Conservation (phyloP, 305 asterid species). For the Striga hermonthica region DNA sequence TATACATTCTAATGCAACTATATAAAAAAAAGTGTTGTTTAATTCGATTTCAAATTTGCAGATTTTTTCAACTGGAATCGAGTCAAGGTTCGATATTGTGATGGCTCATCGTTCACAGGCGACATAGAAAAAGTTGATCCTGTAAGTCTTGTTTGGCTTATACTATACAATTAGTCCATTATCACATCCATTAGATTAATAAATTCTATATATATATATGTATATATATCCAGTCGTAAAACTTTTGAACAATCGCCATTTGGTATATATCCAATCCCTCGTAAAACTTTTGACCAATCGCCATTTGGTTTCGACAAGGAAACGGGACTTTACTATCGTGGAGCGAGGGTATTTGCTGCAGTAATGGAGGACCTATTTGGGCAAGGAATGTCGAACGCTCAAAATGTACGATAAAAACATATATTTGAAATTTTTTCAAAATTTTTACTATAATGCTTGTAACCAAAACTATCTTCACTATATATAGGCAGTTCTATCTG, state of each 20-base stretch:
- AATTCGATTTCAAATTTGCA: constrained; percentile 29
- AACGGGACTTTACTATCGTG: constrained; percentile 66
- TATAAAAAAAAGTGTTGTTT: background rate
- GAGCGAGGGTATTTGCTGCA: constrained; percentile 61
- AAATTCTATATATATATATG: too few species aligned
- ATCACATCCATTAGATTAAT: too few species aligned
- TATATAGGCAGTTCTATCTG: constrained; percentile 55
- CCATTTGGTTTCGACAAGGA: constrained; percentile 36
- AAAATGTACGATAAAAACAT: constrained; percentile 39
- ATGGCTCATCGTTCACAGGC: constrained; percentile 92
- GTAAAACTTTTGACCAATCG: constrained; percentile 13
- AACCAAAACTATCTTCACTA: background rate
- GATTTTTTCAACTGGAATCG: constrained; percentile 94
- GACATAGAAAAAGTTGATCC: constrained; percentile 79
- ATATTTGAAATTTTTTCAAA: background rate
- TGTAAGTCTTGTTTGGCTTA: constrained; percentile 39
- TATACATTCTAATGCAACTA: background rate
- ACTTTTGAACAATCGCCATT: constrained; percentile 17
- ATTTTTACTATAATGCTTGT: background rate
- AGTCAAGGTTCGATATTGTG: constrained; percentile 82
- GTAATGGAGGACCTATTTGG: constrained; percentile 56
- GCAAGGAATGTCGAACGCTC: constrained; percentile 64
- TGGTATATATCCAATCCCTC: background rate
- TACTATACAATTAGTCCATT: too few species aligned
- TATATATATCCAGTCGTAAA: background rate